phyloP scores from a whole-genome alignment of 805 yeast genomes.

The Metschnikowia matae region DNA sequence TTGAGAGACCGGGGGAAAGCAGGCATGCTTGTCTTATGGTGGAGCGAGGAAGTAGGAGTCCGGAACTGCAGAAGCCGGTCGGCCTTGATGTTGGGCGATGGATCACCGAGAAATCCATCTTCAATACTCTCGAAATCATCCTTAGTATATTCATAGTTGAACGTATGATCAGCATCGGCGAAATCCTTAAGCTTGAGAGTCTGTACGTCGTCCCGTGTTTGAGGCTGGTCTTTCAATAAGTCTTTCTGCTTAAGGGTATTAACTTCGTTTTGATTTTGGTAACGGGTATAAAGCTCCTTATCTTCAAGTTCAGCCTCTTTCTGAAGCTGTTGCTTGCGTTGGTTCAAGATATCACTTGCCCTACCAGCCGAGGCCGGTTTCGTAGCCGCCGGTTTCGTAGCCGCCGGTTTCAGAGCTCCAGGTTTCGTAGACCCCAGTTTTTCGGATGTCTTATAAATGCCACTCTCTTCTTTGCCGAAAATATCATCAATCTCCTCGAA shows the following conservation, averaged over 20 bases:
- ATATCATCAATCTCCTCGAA: conserved; percentile 36
- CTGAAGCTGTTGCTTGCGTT: conserved; percentile 23
- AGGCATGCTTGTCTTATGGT: conserved; percentile 22
- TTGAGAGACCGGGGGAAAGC: conserved; percentile 14
- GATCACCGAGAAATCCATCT: conserved; percentile 30
- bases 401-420: not conserved
- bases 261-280: conserved; percentile 10
- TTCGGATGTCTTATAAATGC: conserved; percentile 25
- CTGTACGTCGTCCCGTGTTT: conserved; percentile 18
- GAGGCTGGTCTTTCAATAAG: not conserved
- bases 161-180: conserved; percentile 26
- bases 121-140: conserved; percentile 38
- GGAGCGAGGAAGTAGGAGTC: conserved; percentile 4
- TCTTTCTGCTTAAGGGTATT: not conserved
- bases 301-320: conserved; percentile 35
- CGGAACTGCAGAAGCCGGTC: conserved; percentile 14
- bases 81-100: conserved; percentile 8
- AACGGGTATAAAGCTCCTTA: conserved; percentile 21
- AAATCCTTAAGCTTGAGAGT: conserved; percentile 30
- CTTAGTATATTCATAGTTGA: conserved; percentile 33
- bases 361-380: conserved; percentile 9
- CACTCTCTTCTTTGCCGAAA: conserved; percentile 36
- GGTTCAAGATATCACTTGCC: conserved; percentile 23
- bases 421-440: not conserved
- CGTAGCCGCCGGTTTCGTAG: not conserved